These are phyloP conservation scores for Xylariaceae sp. DNA, from an alignment of 2,329 filamentous ascomycete species.

Conservation along the genomic window DNA sequence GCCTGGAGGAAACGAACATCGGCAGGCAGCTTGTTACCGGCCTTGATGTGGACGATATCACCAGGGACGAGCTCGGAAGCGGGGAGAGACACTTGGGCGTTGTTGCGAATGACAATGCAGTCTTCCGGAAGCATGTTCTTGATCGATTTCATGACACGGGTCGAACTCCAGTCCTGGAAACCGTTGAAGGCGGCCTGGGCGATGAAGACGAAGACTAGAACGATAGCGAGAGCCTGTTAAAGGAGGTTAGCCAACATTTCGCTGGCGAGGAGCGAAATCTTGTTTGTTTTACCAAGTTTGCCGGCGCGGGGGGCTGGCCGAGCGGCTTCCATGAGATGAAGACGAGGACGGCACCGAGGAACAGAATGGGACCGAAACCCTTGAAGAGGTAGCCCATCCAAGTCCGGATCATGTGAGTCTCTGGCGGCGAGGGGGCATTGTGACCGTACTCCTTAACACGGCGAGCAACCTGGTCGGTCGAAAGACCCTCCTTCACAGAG, in stretches of 20 bases:
- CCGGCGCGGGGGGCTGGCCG: conserved; percentile 61
- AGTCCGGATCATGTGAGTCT: conserved; percentile 53
- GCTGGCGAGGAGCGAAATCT: not conserved
- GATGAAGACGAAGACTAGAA: conserved; percentile 63
- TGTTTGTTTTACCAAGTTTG: conserved; percentile 48
- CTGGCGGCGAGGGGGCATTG: conserved; percentile 62
- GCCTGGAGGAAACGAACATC: conserved; percentile 66
- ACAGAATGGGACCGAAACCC: conserved; percentile 67
- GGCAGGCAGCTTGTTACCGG: conserved; percentile 68
- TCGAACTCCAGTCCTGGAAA: conserved; percentile 72
- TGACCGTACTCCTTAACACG: conserved; percentile 56
- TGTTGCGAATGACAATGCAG: conserved; percentile 60
- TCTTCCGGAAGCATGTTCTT: conserved; percentile 74
- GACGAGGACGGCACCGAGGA: conserved; percentile 64
- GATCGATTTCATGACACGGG: conserved; percentile 72
- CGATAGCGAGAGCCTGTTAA: conserved; percentile 59
- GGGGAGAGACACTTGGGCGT: conserved; percentile 42
- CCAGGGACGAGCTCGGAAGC: conserved; percentile 64
- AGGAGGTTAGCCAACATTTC: conserved; percentile 1
- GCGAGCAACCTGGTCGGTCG: conserved; percentile 49
- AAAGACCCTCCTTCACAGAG: conserved; percentile 54
- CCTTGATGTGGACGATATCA: conserved; percentile 62
- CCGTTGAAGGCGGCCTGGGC: conserved; percentile 65
- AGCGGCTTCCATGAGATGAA: conserved; percentile 74
- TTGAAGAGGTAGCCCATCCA: conserved; percentile 69